Base-by-base conservation (phyloP, 495 filamentous ascomycete species). In the Neurospora tetraspora region DNA sequence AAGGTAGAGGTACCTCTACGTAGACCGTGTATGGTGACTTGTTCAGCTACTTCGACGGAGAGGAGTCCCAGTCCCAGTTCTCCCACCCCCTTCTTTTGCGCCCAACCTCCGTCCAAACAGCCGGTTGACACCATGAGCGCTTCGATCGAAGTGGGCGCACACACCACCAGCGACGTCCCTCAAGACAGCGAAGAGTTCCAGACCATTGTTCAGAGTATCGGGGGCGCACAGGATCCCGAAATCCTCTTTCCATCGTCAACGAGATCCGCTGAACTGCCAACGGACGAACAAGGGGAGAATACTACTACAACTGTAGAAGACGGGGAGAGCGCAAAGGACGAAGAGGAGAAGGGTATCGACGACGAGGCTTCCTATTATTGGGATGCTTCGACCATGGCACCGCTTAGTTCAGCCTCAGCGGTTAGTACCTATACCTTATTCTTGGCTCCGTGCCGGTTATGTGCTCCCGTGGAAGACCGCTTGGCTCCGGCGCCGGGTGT, bases 311-410 rank as follows among this genome's bases (percentile, higher is more conserved):
- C 16, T 14, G 70, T 39, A 38, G 40, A 71, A 40, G 37, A 68
- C 43, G 43, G 34, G 14, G 68, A 40, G 36, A 45, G 31, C 14
- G 34, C 34, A 8, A 53, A 69, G 31, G 70, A 69, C 31, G 71
- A 70, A n/a, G 12, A 69, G 3, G 39, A 61, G 65, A 70, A 68
- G 18, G 70, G 74, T 71, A 73, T 76, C 14, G 70, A 74, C 68
- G 73, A 82, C 71, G 68, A 77, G 65, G 77, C 77, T 23, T 81
- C 84, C 27, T 78, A 80, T 36, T 86, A 85, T 74, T 86, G 83
- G 82, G 82, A 87, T 82, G 80, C 81, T 71, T 81, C 82, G 68
- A 83, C 79, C 65, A 90, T 90, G 88, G 83, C 87, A 38, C 83
- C 86, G 72, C 79, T 91, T 31, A 88, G 86, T 69, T 79, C 85